Conservation (phyloP, 2,329 filamentous ascomycete genomes). For the Ascochyta fabae region DNA sequence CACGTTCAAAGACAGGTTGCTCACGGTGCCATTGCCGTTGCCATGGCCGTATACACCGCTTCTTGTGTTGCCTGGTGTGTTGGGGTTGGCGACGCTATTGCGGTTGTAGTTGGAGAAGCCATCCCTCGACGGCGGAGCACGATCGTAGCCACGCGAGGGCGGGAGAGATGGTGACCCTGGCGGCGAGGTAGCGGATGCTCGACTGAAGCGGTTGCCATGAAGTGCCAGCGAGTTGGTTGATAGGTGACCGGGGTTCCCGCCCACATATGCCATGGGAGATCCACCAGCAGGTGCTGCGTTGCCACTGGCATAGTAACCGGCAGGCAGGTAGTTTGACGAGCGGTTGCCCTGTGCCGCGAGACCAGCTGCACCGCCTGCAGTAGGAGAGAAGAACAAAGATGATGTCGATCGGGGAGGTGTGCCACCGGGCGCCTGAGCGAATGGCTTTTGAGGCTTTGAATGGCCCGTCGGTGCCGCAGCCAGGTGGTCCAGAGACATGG, state of each 20-base stretch:
- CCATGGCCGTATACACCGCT: slow-evolving; percentile 38
- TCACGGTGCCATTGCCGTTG: slow-evolving; percentile 64
- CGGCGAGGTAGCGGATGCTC: slow-evolving; percentile 43
- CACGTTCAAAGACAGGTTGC: slow-evolving; percentile 69
- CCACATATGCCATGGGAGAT: slow-evolving; percentile 49
- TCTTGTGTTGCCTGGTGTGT: slow-evolving; percentile 43
- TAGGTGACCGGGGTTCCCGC: slow-evolving; percentile 46
- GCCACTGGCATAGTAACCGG: slow-evolving; percentile 86
- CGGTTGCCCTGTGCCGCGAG: slow-evolving; percentile 62
- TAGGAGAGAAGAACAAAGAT: slow-evolving; percentile 94
- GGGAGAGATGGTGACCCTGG: slow-evolving; percentile 45
- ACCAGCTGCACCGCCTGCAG: slow-evolving; percentile 66
- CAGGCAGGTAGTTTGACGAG: slow-evolving; percentile 81
- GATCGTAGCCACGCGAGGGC: slow-evolving; percentile 46
- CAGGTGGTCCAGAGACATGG: slow-evolving; percentile 62
- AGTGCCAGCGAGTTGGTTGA: slow-evolving; percentile 40
- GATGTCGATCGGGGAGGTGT: slow-evolving; percentile 39
- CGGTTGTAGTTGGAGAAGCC: slow-evolving; percentile 43
- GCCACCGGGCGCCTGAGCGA: slow-evolving; percentile 31
- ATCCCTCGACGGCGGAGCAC: slow-evolving; percentile 43
- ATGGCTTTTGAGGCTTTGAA: slow-evolving; percentile 40
- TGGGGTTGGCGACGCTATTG: slow-evolving; percentile 46
- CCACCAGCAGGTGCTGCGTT: slow-evolving; percentile 55
- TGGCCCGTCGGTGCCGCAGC: slow-evolving; percentile 44
- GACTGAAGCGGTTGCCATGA: slow-evolving; percentile 44